Base-by-base conservation (phyloP, 1,139 yeast genomes). In the Kluyveromyces sp. region DNA sequence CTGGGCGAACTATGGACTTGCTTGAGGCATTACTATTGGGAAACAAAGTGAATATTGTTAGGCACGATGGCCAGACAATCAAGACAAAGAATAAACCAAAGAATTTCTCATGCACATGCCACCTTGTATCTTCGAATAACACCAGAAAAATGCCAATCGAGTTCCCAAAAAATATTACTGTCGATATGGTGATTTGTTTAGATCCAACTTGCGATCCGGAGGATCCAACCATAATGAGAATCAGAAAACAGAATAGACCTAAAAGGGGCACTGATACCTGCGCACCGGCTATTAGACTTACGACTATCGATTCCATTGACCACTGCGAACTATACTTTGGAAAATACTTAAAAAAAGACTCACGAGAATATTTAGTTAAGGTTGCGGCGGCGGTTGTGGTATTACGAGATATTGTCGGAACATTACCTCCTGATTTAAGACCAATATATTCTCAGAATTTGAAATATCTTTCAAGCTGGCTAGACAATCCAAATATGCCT, bases 311-410 rank as follows among this genome's bases (percentile, higher is more conserved):
- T 59, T 83, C 95, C 2, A 80, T 88, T 32, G 97, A 90, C 56
- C 97, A 90, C 58, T 78, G 83, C 51, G 78, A 74, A 25, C 52
- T 72, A 10, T 72, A 63, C 50, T 74, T 71, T 58, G 60, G 72
- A 32, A 66, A 63, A 64, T 54, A 66, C 35, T 67, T 57, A 48
- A 69, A 72, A 33, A 59, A 59, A 31, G 56, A 59, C 3, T 66
- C 72, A 7, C 65, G 68, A 26, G 72, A 74, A 28, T 78, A 78
- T 56, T 67, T 86, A 45, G 83, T 79, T 53, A 78, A 78, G 41
- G 78, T 85, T 25, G 80, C 90, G 2, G 87, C 96, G 0, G 88
- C 95, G 1, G 76, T 85, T 15, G 96, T 89, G 3, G 88, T 90
- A 40, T 66, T 88, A 46, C 70, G 96, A 56, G 95, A 84, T 55